Evolutionary conservation across 495 filamentous ascomycete species (phyloP), one percentile per base, ranked within the genome.

Genomic region (Chaetomium fimeti): DNA sequence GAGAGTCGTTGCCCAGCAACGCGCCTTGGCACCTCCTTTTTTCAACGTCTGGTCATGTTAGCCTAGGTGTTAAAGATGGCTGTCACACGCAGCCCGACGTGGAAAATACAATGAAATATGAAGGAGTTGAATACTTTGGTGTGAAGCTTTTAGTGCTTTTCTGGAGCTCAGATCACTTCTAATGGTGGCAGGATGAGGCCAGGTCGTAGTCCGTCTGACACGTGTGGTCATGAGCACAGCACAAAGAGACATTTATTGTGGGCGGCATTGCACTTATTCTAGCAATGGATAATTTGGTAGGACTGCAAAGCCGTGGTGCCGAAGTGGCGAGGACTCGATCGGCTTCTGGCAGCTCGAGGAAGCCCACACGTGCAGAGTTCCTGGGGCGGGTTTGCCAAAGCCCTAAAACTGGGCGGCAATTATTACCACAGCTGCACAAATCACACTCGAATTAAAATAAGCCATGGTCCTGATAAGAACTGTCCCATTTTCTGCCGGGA

Each of bases 21-120:
- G 36, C 29, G 36, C 22, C 49, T 61, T 61, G 60, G 49, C 60
- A 54, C 7, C 49, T 49, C 49, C 25, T 43, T 54, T 20, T 61
- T 49, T 16, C 43, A 52, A 29, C 22, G 29, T 22, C 54, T 24
- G 2, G 13, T 4, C 15, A 57, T 57, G 36, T 16, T 32, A 20
- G 15, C 48, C 24, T n/a, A 15, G 2, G 12, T 1, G 48, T 24
- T 13, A 27, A 42, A 32, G 8, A n/a, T 12, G 32, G n/a, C 18
- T 57, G 18, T 16, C 16, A n/a, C 25, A 28, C 13, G 27, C 12
- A 25, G 18, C 18, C 18, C 27, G 49, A 53, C 20, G 16, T 5
- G 11, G 40, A 36, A 36, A 36, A 36, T 36, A 9, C 32, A 36
- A 36, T 36, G 32, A 36, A 36, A 36, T 9, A 11, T 36, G 12